These are phyloP conservation scores for Zizania latifolia DNA, from an alignment of 176 grass and related monocot genomes.

Conservation along the genomic window DNA sequence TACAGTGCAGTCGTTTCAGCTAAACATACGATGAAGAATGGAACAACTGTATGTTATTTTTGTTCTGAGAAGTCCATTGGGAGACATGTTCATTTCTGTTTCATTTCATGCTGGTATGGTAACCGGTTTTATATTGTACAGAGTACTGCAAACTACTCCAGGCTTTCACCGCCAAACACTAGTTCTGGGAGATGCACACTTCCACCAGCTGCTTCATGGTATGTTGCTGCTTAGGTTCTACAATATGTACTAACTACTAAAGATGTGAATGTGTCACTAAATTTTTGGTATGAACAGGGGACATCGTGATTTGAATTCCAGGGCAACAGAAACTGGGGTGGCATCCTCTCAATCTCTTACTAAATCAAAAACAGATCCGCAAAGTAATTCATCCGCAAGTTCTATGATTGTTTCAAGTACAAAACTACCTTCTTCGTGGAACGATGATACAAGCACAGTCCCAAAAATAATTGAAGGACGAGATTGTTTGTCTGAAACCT, in stretches of 20 bases:
- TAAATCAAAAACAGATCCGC: slow-evolving; percentile 60
- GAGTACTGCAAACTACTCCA: slow-evolving; percentile 52
- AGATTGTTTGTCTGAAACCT: slow-evolving; percentile 41
- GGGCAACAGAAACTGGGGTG: slow-evolving; percentile 27
- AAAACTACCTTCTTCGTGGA: slow-evolving; percentile 65
- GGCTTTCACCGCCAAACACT: slow-evolving; percentile 65
- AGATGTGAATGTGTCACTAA: slow-evolving; percentile 27
- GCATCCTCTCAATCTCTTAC: slow-evolving; percentile 37
- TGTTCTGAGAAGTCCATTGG: neutral
- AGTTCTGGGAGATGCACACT: slow-evolving; percentile 68
- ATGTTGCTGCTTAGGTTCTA: slow-evolving; percentile 18
- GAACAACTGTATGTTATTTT: slow-evolving; percentile 46
- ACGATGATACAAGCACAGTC: slow-evolving; percentile 63
- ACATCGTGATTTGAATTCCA: slow-evolving; percentile 50
- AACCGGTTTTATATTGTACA: slow-evolving; percentile 33
- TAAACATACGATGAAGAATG: slow-evolving; percentile 53
- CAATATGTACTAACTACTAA: neutral
- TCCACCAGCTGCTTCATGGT: slow-evolving; percentile 82
- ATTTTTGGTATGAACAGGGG: slow-evolving; percentile 46
- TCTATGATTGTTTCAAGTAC: slow-evolving; percentile 33
- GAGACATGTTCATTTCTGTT: neutral
- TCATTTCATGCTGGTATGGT: slow-evolving; percentile 1
- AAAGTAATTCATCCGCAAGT: slow-evolving; percentile 31
- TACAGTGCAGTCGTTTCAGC: slow-evolving; percentile 42
- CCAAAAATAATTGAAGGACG: slow-evolving; percentile 43